These are phyloP conservation scores for Exophiala sp. DNA, from an alignment of 2,329 filamentous ascomycete species.

Conservation along the genomic window DNA sequence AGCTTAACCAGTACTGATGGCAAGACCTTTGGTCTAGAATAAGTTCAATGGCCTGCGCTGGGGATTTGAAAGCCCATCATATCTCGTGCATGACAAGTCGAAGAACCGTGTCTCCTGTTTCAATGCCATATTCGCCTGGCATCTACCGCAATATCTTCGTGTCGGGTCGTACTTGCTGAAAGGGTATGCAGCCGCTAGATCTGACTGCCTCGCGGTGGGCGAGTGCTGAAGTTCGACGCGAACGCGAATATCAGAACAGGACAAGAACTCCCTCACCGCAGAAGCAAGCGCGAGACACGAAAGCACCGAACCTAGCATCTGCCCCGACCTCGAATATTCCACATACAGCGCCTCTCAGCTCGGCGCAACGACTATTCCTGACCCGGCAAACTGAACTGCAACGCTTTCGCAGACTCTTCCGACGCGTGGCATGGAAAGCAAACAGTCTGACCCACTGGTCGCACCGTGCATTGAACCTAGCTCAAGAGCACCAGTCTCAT, in stretches of 20 bases:
- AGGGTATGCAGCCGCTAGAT: constrained; percentile 10
- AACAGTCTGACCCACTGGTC: constrained; percentile 25
- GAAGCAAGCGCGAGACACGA: neutral
- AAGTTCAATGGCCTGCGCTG: no score
- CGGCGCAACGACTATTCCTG: constrained; percentile 15
- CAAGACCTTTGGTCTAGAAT: no score
- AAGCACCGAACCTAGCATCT: neutral
- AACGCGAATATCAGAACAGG: constrained; percentile 12
- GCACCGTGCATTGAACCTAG: constrained; percentile 20
- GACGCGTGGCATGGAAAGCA: constrained; percentile 22
- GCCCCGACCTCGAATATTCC: neutral
- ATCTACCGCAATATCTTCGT: neutral
- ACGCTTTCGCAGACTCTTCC: constrained; percentile 21
- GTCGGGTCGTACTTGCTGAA: no score
- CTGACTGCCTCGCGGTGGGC: constrained; percentile 23
- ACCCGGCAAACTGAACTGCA: constrained; percentile 16
- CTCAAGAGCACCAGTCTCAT: constrained; percentile 13
- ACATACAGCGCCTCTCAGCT: neutral
- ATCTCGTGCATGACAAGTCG: no score
- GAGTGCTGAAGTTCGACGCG: constrained; percentile 19
- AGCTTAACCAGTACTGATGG: no score
- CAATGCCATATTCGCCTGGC: neutral
- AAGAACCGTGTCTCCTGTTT: no score
- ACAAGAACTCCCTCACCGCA: constrained; percentile 13
- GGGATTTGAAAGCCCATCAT: no score